Evolutionary conservation across 2,329 filamentous ascomycete genomes (phyloP).

Genomic region (Apiospora marii): DNA sequence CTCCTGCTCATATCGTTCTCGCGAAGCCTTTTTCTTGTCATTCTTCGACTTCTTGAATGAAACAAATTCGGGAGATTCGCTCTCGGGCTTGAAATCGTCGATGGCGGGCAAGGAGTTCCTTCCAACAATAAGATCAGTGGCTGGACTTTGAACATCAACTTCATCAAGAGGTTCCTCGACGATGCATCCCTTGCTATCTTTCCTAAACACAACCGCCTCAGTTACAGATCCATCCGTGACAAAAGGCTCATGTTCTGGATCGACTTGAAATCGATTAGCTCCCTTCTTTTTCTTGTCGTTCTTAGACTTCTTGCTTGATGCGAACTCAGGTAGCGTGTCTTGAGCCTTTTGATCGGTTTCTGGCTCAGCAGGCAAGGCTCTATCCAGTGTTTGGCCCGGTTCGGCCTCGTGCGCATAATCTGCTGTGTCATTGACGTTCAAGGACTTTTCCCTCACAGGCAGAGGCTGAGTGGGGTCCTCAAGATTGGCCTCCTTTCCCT

Average conservation of each 20-base stretch:
- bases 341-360: background rate
- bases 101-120: background rate
- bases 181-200: background rate
- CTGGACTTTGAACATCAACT: background rate
- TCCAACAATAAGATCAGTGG: background rate
- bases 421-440: background rate
- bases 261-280: background rate
- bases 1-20: background rate
- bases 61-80: background rate
- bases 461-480: background rate
- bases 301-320: conserved; percentile 37
- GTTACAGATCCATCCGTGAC: background rate
- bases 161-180: background rate
- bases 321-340: background rate
- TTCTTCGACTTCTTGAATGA: background rate
- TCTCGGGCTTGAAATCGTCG: background rate
- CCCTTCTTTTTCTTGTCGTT: conserved; percentile 33
- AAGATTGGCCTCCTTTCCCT: background rate
- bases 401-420: background rate
- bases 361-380: background rate
- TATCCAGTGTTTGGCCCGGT: background rate
- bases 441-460: background rate
- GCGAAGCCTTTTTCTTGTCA: background rate
- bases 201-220: background rate
- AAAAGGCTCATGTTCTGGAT: background rate